Base-by-base conservation (phyloP, 371 early-diverging fungal species). In the Mortierella sp. region DNA sequence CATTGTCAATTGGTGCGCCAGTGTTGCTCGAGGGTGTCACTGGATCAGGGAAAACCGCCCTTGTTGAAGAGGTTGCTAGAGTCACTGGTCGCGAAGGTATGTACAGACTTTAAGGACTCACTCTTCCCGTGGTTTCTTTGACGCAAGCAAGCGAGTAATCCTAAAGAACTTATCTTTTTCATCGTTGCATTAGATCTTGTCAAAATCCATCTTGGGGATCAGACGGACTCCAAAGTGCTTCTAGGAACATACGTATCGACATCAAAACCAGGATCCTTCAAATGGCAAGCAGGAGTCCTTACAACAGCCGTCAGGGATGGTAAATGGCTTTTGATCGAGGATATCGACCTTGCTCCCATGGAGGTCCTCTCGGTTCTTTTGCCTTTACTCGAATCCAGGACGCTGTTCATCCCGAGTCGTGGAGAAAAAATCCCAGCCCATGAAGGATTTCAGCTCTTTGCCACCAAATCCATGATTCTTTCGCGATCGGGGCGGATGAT, bases 261-360 rank as follows among this genome's bases (percentile, higher is more conserved):
- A n/a, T 87, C 93, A 14, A 89, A 89, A 23, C 97, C 98, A 21
- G 97, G 97, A 53, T 85, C 89, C 13, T 98, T 99, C 80, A 86
- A 89, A 26, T 99, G 99, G 97, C 96, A 95, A 67, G 90, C 95
- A 13, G 99, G 99, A 58, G 90, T 98, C 14, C 87, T 99, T 48
- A 94, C 99, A 2, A 91, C 90, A 9, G 99, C 99, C 6, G 98
- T 99, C 3, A 66, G 84, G 52, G 90, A 94, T 57, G 99, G 99
- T 39, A 82, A 93, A 34, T 99, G 99, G 99, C 91, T 99, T 24
- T 82, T 99, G 60, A 90, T 99, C 65, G 99, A 99, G 83, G 99
- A 99, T 83, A 93, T 99, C 63, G 98, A 99, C 80, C 84, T 96
- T 28, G 99, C 99, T 3, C 95, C 98, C n/a, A 82, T 90, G 34